phyloP scores from a whole-genome alignment of 768 basidiomycete species.

The Russula brevipes region DNA sequence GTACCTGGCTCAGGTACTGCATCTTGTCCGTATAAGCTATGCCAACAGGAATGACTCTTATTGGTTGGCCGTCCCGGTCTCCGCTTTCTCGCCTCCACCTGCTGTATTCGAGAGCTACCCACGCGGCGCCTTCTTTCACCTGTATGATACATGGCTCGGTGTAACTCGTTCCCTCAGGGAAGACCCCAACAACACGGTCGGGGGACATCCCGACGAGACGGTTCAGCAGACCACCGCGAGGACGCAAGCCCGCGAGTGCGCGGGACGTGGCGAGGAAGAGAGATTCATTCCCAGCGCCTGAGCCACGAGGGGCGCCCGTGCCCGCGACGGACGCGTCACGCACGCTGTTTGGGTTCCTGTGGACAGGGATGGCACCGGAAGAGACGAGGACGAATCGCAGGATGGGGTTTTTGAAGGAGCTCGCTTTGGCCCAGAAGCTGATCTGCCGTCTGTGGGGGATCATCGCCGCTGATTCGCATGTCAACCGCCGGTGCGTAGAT shows the following conservation, averaged over 20 bases:
- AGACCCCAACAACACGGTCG: constrained; percentile 68
- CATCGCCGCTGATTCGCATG: constrained; percentile 51
- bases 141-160: constrained; percentile 92
- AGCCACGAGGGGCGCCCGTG: not conserved
- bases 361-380: constrained; percentile 93
- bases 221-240: constrained; percentile 11
- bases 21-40: constrained; percentile 69
- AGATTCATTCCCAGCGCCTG: constrained; percentile 13
- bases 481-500: not conserved
- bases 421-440: constrained; percentile 91
- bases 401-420: constrained; percentile 73
- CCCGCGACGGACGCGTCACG: constrained; percentile 38
- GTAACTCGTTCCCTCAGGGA: constrained; percentile 93
- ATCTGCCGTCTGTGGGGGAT: constrained; percentile 78
- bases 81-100: constrained; percentile 64
- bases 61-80: constrained; percentile 36
- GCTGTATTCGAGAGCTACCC: constrained; percentile 90
- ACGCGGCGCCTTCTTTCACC: constrained; percentile 90
- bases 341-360: constrained; percentile 87
- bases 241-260: constrained; percentile 66
- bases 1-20: constrained; percentile 85
- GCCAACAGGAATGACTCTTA: constrained; percentile 63
- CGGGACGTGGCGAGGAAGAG: constrained; percentile 90
- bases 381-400: constrained; percentile 69
- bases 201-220: constrained; percentile 9